phyloP scores from a whole-genome alignment of 805 yeast species.

The Suhomyces emberorum region DNA sequence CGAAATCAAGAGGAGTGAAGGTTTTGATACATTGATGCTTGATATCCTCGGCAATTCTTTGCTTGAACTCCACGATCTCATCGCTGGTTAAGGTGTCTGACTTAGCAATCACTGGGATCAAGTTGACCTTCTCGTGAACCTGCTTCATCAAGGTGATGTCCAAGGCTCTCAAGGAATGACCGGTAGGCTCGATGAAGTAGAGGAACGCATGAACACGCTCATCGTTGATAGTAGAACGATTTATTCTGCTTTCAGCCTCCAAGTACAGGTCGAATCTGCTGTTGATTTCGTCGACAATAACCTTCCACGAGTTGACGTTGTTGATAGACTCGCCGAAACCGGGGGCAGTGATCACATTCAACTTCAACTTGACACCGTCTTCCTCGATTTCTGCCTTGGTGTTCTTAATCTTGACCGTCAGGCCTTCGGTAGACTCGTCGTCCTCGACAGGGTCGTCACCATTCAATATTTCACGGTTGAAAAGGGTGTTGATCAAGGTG shows the following conservation, averaged over 20 bases:
- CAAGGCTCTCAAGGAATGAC: conserved; percentile 84
- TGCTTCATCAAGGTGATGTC: conserved; percentile 86
- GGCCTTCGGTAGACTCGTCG: conserved; percentile 12
- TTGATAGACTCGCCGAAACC: conserved; percentile 92
- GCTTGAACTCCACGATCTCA: conserved; percentile 75
- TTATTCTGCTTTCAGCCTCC: conserved; percentile 83
- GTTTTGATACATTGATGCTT: conserved; percentile 64
- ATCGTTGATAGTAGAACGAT: conserved; percentile 69
- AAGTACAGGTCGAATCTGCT: conserved; percentile 81
- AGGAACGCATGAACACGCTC: conserved; percentile 89
- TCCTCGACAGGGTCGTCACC: conserved; percentile 16
- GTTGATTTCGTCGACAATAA: conserved; percentile 87
- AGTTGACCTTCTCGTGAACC: conserved; percentile 85
- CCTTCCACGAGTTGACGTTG: conserved; percentile 72
- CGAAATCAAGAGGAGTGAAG: conserved; percentile 76
- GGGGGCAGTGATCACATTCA: conserved; percentile 84
- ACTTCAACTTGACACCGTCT: conserved; percentile 82
- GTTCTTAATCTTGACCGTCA: conserved; percentile 58
- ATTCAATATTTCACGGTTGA: conserved; percentile 47
- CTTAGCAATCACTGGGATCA: conserved; percentile 93
- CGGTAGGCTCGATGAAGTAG: conserved; percentile 96
- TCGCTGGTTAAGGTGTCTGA: conserved; percentile 89
- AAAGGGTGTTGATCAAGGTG: conserved; percentile 87
- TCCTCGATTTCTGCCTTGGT: conserved; percentile 69
- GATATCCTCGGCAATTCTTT: conserved; percentile 74